Evolutionary conservation across 129 eudicot genomes (phyloP), one percentile per base, ranked within the genome.

Genomic region (Apium graveolens): DNA sequence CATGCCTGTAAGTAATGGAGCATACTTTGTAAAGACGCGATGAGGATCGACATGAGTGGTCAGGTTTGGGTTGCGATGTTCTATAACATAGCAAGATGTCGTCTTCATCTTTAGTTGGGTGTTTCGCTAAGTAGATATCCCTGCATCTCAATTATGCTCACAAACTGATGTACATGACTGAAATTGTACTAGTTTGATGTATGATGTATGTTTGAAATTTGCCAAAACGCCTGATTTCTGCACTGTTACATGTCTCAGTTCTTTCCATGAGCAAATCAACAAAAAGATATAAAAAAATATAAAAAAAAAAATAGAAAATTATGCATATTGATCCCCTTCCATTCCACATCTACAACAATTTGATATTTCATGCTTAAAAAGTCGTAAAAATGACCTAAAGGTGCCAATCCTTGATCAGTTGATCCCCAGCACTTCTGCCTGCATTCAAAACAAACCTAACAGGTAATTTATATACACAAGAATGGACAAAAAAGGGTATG

Each of bases 21-120:
- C n/a, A 43, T 72, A 75, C 78, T 74, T 81, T 65, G 73, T 39
- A 69, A 79, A 83, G 55, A 81, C 77, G 32, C 85, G 78, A 80
- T 26, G 24, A 43, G 21, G n/a, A 41, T 42, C 17, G 12, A 38
- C 34, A 21, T 73, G 51, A 9, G 27, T 8, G 10, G 32, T 42
- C 44, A n/a, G 76, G 76, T n/a, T 71, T 71, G 2, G 32, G 66
- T n/a, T 70, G 29, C 7, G 17, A 20, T 49, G 34, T 62, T 62
- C 62, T 7, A 18, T 66, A 31, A 66, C 13, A 18, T 20, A 70
- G 45, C 43, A 34, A 32, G 5, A 70, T 70, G 44, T 34, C 26
- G 34, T 35, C 13, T 37, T 70, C 1, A 31, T 29, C 39, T 66
- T 18, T 31, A 16, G 10, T 16, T 70, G 20, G 74, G 74, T 70